A percentile compares a stretch with the other conserved stretches of the same genome.
Evolutionary conservation across 306 rosid genomes (phyloP).

Genomic region (Fagus crenata): DNA sequence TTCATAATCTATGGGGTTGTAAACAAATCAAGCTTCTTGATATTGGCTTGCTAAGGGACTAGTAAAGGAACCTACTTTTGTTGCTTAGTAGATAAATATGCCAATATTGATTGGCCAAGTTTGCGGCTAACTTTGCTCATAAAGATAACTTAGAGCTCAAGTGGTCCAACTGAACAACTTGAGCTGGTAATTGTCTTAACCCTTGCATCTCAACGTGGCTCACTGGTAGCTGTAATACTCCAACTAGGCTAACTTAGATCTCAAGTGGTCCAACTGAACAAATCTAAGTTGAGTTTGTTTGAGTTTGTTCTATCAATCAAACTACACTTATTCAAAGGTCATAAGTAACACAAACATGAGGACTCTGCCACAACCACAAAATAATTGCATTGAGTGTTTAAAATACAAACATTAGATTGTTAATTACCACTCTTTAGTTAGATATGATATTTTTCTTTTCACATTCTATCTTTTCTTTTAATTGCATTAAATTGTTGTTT

Average conservation of each 20-base stretch:
- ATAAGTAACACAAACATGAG: neutral
- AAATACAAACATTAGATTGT: neutral
- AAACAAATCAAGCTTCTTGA: neutral
- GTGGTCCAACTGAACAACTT: too few relatives aligned
- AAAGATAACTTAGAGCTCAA: neutral
- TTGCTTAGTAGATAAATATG: neutral
- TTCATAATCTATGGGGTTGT: neutral
- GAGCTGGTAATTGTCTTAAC: too few relatives aligned
- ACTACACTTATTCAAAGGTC: neutral
- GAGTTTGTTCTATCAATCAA: neutral
- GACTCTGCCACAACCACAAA: neutral
- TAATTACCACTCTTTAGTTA: neutral
- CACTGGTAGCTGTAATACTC: too few relatives aligned
- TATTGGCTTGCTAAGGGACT: neutral
- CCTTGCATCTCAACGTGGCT: too few relatives aligned
- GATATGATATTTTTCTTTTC: neutral
- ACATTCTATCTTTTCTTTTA: neutral
- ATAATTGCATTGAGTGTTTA: neutral
- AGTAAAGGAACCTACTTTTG: neutral
- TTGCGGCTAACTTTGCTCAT: neutral
- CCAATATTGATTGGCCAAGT: neutral
- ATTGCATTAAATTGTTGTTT: neutral
- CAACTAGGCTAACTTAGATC: neutral
- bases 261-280: neutral
- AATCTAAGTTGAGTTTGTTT: neutral